Evolutionary conservation across 2,329 filamentous ascomycete species (phyloP), one percentile per base, ranked within the genome.

Genomic region (Zarea fungicola): DNA sequence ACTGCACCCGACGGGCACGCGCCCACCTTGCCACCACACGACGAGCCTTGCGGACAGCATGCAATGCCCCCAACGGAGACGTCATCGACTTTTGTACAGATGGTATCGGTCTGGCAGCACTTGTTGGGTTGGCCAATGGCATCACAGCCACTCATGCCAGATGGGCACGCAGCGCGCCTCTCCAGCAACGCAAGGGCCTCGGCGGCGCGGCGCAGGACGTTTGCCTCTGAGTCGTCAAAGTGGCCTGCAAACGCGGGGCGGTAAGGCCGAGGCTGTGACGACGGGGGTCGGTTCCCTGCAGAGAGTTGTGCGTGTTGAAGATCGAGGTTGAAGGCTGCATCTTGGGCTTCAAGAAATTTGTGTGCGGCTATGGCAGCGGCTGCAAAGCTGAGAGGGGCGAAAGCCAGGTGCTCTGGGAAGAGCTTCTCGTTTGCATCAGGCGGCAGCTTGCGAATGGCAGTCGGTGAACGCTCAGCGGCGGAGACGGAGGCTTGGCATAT

Each of bases 371-470:
- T 52, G 37, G 62, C 59, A 35, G 63, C 59, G 48, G 66, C 60
- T 35, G 50, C 59, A 2, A 63, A 58, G 2, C 56, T 52, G 1
- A 63, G 50, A 2, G 63, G 52, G 28, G 64, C 56, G 56, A 80
- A 80, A 54, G 71, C 74, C 55, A 74, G 83, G 63, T 89, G 85
- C 37, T 87, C 77, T 49, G 83, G 70, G 56, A 83, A 80, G 61
- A 92, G 84, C 74, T 89, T 93, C 62, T 88, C 84, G 52, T 79
- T 79, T 42, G 81, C 77, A 60, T 89, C 83, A 5, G 74, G 73
- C 40, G 80, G 74, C 79, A 91, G 87, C 62, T 90, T 90, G 61
- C 78, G 80, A 48, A 91, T 74, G 1, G 80, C 86, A 1, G 78
- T 76, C 0, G 85, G 85, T 6, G 66, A 56, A 16, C 52, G 51